Evolutionary conservation across 1,139 yeast species (phyloP).

Genomic region (Lodderomyces margitis): DNA sequence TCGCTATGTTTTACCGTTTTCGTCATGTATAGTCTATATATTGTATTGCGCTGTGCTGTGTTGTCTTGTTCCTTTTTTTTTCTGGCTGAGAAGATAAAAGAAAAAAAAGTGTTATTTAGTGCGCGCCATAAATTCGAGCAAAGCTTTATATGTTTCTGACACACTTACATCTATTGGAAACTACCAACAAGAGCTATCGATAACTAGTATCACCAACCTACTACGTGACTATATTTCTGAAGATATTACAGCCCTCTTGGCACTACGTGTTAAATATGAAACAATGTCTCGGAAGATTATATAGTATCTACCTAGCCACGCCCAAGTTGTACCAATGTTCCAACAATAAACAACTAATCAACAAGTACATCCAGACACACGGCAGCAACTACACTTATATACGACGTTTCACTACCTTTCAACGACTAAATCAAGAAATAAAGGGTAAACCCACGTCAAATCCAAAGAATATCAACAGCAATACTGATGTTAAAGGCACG

Average conservation of each 20-base stretch:
- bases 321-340: not conserved
- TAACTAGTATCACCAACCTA: not conserved
- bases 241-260: too few species aligned
- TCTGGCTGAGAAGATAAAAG: too few species aligned
- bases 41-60: too few species aligned
- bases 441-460: not conserved
- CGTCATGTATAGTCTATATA: not conserved
- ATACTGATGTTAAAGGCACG: not conserved
- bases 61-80: not conserved
- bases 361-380: not conserved
- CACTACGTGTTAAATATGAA: slow-evolving; percentile 1
- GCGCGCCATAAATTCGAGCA: not conserved
- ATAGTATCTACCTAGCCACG: slow-evolving; percentile 1
- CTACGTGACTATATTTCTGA: too few species aligned
- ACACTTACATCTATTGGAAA: too few species aligned
- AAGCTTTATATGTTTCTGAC: not conserved
- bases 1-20: slow-evolving; percentile 2
- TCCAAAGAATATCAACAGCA: not conserved
- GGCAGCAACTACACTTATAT: not conserved
- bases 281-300: slow-evolving; percentile 4
- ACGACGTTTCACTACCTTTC: not conserved
- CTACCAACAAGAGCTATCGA: too few species aligned
- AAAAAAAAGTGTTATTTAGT: too few species aligned
- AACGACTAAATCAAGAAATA: not conserved
- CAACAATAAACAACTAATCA: slow-evolving; percentile 1